Conservation (phyloP, 352 stramenopile species). For the Phytophthora cactorum region DNA sequence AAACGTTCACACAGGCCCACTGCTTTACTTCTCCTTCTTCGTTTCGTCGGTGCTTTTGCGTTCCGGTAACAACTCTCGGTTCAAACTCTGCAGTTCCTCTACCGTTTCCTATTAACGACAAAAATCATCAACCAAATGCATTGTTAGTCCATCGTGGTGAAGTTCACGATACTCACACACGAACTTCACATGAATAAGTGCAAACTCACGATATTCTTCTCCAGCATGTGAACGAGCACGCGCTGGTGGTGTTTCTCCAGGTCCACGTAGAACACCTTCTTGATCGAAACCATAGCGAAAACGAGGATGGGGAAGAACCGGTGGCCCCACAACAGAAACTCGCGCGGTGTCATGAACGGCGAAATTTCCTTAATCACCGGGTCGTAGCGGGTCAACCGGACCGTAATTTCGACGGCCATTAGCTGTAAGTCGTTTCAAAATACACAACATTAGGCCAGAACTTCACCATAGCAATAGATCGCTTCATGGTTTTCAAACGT, state of each 20-base stretch:
- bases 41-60: constrained; percentile 16
- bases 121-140: not conserved
- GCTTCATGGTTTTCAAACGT: constrained; percentile 14
- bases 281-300: constrained; percentile 49
- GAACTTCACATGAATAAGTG: not conserved
- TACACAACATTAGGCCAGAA: not conserved
- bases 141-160: not conserved
- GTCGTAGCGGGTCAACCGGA: constrained; percentile 64
- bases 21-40: constrained; percentile 23
- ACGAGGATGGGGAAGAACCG: constrained; percentile 58
- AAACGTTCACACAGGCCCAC: not conserved
- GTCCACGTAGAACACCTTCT: constrained; percentile 66
- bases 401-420: constrained; percentile 57
- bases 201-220: constrained; percentile 54
- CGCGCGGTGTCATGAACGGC: constrained; percentile 57
- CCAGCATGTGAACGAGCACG: constrained; percentile 53
- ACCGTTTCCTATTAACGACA: constrained; percentile 30
- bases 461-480: not conserved
- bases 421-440: constrained; percentile 38
- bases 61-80: constrained; percentile 26
- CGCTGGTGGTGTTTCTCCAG: constrained; percentile 61
- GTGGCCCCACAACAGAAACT: constrained; percentile 66
- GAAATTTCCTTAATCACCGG: constrained; percentile 52
- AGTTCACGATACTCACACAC: not conserved
- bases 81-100: constrained; percentile 32